Base-by-base conservation (phyloP, 2,329 filamentous ascomycete genomes). In the Fusarium foetens region DNA sequence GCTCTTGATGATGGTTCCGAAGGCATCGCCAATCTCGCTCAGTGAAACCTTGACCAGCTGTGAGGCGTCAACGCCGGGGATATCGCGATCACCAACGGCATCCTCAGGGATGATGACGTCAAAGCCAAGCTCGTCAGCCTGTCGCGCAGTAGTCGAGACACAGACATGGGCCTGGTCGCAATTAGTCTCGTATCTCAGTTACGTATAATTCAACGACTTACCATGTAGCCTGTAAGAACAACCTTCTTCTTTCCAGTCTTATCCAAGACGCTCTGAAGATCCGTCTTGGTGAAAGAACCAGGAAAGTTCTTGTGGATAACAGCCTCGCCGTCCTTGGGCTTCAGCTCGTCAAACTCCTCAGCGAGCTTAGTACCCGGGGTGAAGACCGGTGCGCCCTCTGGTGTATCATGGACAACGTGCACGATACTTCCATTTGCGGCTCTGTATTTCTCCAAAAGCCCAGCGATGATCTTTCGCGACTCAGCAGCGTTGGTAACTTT, bases 11-110 rank as follows among this genome's bases (percentile, higher is more conserved):
- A 92, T 82, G 0, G 89, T 92, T 1, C 84, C 90, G 79, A 92
- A 91, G 3, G 84, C 86, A 84, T 93, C 91, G 0, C 76, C 88
- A 76, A 93, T 80, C 79, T 92, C 90, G 10, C 84, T 83, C 72
- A 93, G 79, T 5, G 83, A 84, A 67, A 87, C 85, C 78, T 80
- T 77, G 2, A 81, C 80, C 27, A 92, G 76, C 61, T 90, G 85
- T 16, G 85, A 84, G 0, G 87, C 90, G 10, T 83, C 81, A 1
- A 86, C 87, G 2, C 90, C 90, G 2, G 91, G 91, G 48, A 93
- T 91, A 77, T 92, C 85, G 13, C 91, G 80, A 78, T 92, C 90
- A 0, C 91, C 91, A 41, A 93, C 86, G 0, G 84, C 90, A 77
- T 92, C 91, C 73, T 87, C 83, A 0, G 85, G 87, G 27, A 93